Conservation (phyloP, 2,329 filamentous ascomycete species). For the Aureobasidium sp. region DNA sequence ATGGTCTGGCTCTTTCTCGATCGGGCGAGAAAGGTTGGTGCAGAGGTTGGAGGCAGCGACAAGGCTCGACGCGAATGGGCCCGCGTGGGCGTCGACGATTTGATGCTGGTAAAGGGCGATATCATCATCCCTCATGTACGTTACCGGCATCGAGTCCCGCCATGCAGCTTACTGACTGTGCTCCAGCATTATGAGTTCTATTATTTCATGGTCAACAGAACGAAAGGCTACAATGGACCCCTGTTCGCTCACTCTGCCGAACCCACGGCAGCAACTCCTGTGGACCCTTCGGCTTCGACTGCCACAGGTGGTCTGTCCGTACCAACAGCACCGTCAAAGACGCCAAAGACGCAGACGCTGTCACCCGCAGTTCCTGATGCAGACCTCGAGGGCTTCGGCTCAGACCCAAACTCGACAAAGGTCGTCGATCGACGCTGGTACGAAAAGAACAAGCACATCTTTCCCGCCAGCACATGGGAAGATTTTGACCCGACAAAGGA, state of each 20-base stretch:
- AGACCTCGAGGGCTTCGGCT: constrained; percentile 62
- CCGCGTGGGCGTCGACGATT: constrained; percentile 84
- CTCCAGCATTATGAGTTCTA: constrained; percentile 91
- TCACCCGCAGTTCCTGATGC: constrained; percentile 42
- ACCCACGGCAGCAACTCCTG: constrained; percentile 38
- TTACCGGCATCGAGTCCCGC: constrained; percentile 22
- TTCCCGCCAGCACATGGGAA: constrained; percentile 90
- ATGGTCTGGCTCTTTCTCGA: constrained; percentile 90
- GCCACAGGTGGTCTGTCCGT: constrained; percentile 16
- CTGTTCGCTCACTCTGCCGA: constrained; percentile 70
- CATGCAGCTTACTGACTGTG: constrained; percentile 10
- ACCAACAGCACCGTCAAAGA: constrained; percentile 8
- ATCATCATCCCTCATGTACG: constrained; percentile 91
- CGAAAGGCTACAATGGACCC: constrained; percentile 61
- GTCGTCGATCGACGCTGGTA: constrained; percentile 97
- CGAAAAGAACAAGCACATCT: constrained; percentile 96
- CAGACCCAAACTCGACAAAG: constrained; percentile 79
- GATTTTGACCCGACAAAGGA: constrained; percentile 88
- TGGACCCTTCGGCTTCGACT: constrained; percentile 4
- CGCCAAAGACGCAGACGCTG: constrained; percentile 3
- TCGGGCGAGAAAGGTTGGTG: constrained; percentile 81
- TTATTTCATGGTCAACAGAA: constrained; percentile 90
- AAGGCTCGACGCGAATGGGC: constrained; percentile 80
- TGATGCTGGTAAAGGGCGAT: constrained; percentile 85
- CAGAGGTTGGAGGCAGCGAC: constrained; percentile 63